phyloP scores from a whole-genome alignment of 805 yeast species.

The Sugiyamaella smithiae region DNA sequence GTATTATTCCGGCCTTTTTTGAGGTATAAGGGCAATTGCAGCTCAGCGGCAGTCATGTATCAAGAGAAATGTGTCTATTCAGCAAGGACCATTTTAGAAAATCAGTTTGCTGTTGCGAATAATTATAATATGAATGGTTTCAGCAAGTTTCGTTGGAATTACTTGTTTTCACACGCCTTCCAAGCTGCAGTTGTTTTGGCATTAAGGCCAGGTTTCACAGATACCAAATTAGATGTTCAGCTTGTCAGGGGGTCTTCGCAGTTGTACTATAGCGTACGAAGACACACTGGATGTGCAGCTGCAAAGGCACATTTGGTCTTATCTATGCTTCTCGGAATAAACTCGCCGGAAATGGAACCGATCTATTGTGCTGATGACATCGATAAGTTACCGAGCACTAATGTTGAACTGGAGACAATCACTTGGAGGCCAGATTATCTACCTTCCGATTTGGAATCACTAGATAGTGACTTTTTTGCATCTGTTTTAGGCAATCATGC shows the following conservation, averaged over 20 bases:
- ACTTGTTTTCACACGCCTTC: slow-evolving; percentile 16
- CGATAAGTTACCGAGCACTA: not conserved
- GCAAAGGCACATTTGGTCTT: slow-evolving; percentile 17
- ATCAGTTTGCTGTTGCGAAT: slow-evolving; percentile 11
- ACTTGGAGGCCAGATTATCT: slow-evolving; percentile 2
- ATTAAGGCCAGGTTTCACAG: not conserved
- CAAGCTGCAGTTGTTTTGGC: slow-evolving; percentile 16
- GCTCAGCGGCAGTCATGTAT: not conserved
- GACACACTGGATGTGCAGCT: slow-evolving; percentile 16
- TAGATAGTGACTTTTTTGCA: slow-evolving; percentile 13
- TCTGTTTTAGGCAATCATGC: slow-evolving; percentile 35
- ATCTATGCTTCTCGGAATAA: slow-evolving; percentile 8
- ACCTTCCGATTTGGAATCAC: slow-evolving; percentile 9
- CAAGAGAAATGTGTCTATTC: slow-evolving; percentile 14
- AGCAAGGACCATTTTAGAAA: slow-evolving; percentile 14
- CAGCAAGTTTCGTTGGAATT: slow-evolving; percentile 16
- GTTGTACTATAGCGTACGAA: slow-evolving; percentile 8
- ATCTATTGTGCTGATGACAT: not conserved
- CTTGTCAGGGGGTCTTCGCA: slow-evolving; percentile 8
- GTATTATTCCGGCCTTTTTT: slow-evolving; percentile 15
- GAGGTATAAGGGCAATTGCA: not conserved
- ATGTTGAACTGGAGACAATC: not conserved
- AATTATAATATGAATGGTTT: slow-evolving; percentile 6
- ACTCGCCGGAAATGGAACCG: not conserved
- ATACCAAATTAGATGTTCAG: slow-evolving; percentile 4